Evolutionary conservation across 306 rosid genomes (phyloP), one percentile per base, ranked within the genome.

Genomic region (Prunus salicina): DNA sequence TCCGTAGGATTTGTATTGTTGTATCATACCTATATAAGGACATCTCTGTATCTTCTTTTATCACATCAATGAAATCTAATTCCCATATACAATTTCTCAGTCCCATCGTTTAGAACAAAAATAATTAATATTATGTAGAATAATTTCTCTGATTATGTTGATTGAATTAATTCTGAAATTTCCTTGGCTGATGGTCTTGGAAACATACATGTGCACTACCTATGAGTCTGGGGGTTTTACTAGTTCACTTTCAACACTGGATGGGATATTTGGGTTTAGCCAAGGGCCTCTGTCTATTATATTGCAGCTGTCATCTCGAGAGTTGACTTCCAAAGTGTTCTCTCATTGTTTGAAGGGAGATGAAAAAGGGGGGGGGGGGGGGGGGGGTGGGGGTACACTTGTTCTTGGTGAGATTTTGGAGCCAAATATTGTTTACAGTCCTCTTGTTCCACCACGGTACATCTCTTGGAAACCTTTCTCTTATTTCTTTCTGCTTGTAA

Each of bases 331-430:
- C 45, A 88, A 85, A 79, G 93, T 87, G 71, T 95, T 95, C 89
- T 95, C 98, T 34, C 97, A 95, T 82, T 95, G 97, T 78, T 80
- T 95, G 73, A 95, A 88, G 83, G 98, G 97, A 82, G 97, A 88
- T 52, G 93, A 86, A 53, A 83, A 82, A 79, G 98, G 98, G 70
- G 98, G 98, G 60, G 98, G 98, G 60, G 98, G 98, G 60, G 98
- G 98, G 60, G 98, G 98, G 60, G 98, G 98, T 53, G n/a, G n/a
- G 60, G 98, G 98, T 53, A 88, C 90, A 73, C 84, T 92, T 78
- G 97, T 90, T 90, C 97, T 95, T 84, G 98, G 98, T 67, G 97
- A 95, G 88, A 91, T 95, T 83, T 67, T 90, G 91, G 97, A 92
- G 90, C 97, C 97, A 74, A 84, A 79, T 86, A 90, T 95, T 78